Percentiles rank a stretch among this genome's conserved stretches.
phyloP scores from a whole-genome alignment of 2,329 filamentous ascomycete genomes.

The Thielaviopsis ethacetica region DNA sequence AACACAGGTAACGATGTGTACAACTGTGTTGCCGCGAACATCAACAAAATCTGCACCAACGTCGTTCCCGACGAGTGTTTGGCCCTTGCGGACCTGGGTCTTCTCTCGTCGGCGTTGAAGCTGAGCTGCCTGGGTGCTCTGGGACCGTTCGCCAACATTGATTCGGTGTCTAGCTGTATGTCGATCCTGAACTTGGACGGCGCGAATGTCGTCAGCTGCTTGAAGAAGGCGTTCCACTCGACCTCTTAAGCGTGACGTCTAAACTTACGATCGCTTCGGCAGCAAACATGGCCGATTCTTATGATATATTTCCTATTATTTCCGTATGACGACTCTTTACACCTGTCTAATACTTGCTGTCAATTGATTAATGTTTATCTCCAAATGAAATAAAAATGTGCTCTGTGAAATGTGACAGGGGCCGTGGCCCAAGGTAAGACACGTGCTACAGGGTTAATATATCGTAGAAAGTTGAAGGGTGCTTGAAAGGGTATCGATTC shows the following conservation, averaged over 20 bases:
- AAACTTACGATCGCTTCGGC: neutral
- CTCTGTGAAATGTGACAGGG: too few relatives aligned
- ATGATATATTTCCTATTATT: neutral
- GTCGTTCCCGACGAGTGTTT: neutral
- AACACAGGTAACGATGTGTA: slow-evolving; percentile 1
- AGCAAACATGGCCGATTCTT: neutral
- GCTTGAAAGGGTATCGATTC: too few relatives aligned
- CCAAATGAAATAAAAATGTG: too few relatives aligned
- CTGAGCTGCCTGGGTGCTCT: neutral
- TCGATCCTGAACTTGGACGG: neutral
- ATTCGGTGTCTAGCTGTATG: slow-evolving; percentile 1
- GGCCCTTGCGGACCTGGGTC: neutral
- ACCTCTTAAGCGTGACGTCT: neutral
- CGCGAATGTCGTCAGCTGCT: neutral
- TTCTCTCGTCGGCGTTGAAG: slow-evolving; percentile 1
- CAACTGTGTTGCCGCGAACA: neutral
- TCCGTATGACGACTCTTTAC: too few relatives aligned
- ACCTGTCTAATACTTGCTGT: too few relatives aligned
- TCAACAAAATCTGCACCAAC: neutral
- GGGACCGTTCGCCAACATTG: neutral
- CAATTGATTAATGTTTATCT: too few relatives aligned
- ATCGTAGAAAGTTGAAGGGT: too few relatives aligned
- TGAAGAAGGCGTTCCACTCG: slow-evolving; percentile 3
- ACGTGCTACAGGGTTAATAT: too few relatives aligned
- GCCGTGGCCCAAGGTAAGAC: too few relatives aligned